Evolutionary conservation across 2,329 filamentous ascomycete genomes (phyloP), one percentile per base, ranked within the genome.

Genomic region (Penicillium sp.): DNA sequence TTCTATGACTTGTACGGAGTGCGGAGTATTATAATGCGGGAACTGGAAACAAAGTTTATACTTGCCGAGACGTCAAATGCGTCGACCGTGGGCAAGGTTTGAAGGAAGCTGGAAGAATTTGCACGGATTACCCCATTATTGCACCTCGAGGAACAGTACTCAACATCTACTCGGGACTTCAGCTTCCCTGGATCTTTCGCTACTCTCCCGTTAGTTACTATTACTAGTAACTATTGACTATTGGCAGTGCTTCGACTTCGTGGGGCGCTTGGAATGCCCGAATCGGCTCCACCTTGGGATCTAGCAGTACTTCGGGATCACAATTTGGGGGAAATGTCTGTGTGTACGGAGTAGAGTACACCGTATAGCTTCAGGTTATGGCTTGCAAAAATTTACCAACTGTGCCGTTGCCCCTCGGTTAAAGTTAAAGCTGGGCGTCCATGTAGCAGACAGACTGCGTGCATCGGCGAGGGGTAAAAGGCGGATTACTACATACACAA

Each of bases 61-160:
- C 45, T 35, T 58, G 57, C 37, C 43, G 48, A 56, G 19, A 58
- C 51, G 61, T 63, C 61, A 63, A 54, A 43, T 19, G 22, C 35
- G 37, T 42, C 51, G 38, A n/a, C 38, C n/a, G 35, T 37, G 11
- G 4, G 7, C n/a, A 42, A 42, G 40, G 40, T 43, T 22, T 22
- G 40, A 43, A 22, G 19, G 40, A 19, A 25, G 25, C 40, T 43
- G 25, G 25, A 43, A 43, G 40, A 43, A 19, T 43, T 43, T 43
- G 40, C 2, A 33, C 30, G 40, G 19, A 22, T 13, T 22, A 6
- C 10, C 22, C n/a, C 40, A 19, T 43, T 25, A 13, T 25, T 43
- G 40, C 22, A 22, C 19, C 8, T 43, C 13, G 19, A 25, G 6
- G n/a, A 3, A 22, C 10, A 10, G 25, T 3, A 19, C 25, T 25